These are phyloP conservation scores for Trypanosoma mega DNA, from an alignment of 208 protist genomes.

Conservation along the genomic window DNA sequence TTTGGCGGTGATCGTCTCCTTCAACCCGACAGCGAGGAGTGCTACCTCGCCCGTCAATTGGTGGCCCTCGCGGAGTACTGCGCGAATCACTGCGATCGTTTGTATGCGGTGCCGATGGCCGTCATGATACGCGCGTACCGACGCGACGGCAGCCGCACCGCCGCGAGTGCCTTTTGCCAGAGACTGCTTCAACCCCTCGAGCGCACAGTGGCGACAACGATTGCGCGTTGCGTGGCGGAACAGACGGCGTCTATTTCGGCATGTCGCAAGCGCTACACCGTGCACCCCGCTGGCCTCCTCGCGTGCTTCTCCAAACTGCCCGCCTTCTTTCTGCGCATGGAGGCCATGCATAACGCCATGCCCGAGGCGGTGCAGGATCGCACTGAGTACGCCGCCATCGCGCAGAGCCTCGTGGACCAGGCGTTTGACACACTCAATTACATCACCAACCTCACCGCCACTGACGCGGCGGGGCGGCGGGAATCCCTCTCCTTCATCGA, in stretches of 20 bases:
- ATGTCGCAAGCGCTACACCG: conserved; percentile 58
- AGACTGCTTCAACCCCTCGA: conserved; percentile 60
- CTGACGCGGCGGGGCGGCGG: no score
- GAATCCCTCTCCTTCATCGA: conserved; percentile 54
- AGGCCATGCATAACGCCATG: conserved; percentile 72
- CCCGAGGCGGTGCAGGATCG: conserved; percentile 52
- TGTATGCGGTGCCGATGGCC: conserved; percentile 75
- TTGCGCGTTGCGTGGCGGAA: conserved; percentile 77
- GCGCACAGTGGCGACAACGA: conserved; percentile 42
- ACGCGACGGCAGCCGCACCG: conserved; percentile 18
- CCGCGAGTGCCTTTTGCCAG: conserved; percentile 70
- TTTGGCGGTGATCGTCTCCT: conserved; percentile 47
- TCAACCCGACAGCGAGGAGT: conserved; percentile 12
- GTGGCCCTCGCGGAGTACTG: conserved; percentile 52
- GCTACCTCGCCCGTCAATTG: conserved; percentile 53
- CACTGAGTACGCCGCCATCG: conserved; percentile 74
- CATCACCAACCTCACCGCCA: conserved; percentile 56
- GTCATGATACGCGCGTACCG: conserved; percentile 77
- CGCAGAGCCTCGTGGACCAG: conserved; percentile 74
- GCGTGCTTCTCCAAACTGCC: conserved; percentile 83
- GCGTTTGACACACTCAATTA: conserved; percentile 77
- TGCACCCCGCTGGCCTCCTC: conserved; percentile 75
- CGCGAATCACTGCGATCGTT: conserved; percentile 75
- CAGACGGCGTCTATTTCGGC: conserved; percentile 82
- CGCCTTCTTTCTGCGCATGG: conserved; percentile 64